Evolutionary conservation across 1,284 basidiomycete species (phyloP).

Genomic region (Marasmius fiardii): DNA sequence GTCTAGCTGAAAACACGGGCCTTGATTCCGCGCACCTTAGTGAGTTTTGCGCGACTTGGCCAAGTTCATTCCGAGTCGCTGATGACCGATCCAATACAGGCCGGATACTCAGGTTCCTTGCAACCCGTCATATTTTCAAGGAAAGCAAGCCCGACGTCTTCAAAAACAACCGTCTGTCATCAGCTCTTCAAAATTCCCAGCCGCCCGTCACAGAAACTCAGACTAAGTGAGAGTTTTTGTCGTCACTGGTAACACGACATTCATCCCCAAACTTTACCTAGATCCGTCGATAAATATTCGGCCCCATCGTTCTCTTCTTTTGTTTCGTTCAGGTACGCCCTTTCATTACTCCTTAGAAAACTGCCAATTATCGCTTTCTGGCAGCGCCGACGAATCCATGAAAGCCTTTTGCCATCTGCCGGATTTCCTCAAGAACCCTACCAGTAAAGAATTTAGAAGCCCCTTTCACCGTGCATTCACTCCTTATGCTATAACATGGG

Average conservation of each 20-base stretch:
- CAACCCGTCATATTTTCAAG: slow-evolving; percentile 29
- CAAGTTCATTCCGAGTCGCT: not conserved
- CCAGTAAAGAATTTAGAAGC: slow-evolving; percentile 5
- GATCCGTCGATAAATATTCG: not conserved
- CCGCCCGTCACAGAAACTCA: slow-evolving; percentile 21
- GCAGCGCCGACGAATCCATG: slow-evolving; percentile 23
- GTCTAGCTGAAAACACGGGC: slow-evolving; percentile 17
- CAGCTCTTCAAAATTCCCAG: slow-evolving; percentile 26
- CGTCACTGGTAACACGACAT: no score
- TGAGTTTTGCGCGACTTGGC: slow-evolving; percentile 1
- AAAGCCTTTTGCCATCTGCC: slow-evolving; percentile 16
- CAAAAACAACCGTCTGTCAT: slow-evolving; percentile 31
- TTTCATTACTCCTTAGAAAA: not conserved
- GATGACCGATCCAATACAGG: slow-evolving; percentile 15
- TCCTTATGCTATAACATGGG: slow-evolving; percentile 15
- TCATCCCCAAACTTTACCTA: no score
- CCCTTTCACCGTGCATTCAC: slow-evolving; percentile 19
- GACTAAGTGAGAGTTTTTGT: slow-evolving; percentile 15
- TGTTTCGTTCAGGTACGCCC: not conserved
- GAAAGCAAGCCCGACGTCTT: slow-evolving; percentile 31
- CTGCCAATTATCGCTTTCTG: not conserved
- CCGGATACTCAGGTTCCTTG: slow-evolving; percentile 30
- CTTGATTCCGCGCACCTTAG: slow-evolving; percentile 19
- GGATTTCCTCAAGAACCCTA: slow-evolving; percentile 9
- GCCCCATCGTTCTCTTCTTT: not conserved